Evolutionary conservation across 2,329 filamentous ascomycete genomes (phyloP), one percentile per base, ranked within the genome.

Genomic region (Taxawa tesnikishii): DNA sequence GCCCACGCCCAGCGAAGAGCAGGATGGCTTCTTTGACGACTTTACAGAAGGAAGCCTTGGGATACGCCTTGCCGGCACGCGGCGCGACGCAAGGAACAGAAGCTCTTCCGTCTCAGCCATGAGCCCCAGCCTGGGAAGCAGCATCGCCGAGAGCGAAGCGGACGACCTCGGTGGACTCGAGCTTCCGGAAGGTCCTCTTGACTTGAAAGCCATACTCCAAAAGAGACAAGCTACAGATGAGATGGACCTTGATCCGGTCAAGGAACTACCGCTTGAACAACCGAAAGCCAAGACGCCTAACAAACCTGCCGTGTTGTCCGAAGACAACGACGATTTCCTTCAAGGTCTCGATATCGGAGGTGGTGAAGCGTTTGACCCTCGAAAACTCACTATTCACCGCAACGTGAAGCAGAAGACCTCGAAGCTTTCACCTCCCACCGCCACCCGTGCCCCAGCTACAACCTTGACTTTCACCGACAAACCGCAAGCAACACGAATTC

Each of bases 31-130:
- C 39, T 75, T 93, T 44, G 87, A 81, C 38, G 77, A 94, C 50
- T 93, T 88, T 81, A 83, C 81, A 32, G 90, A 96, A 58, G 87
- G 85, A 34, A 94, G 87, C 53, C 67, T 94, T 37, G 85, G 88
- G 24, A 93, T 88, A 27, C 74, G 88, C 36, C 88, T 87, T 58
- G 87, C 82, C 24, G 88, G 88, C 27, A 94, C 84, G 10, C 72
- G 76, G 42, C 75, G 83, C 46, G 83, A 88, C 48, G 71, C 68
- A n/a, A 75, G 83, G 29, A 76, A 77, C 47, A 76, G 83, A 47
- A 90, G 83, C 60, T 94, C 85, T 1, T 88, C 84, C 12, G 75
- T 79, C 21, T 94, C 87, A 24, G 83, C 83, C 16, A 70, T 94
- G 54, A 96, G 88, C 50, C 88, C 90, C 10, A 96, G 87, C 53